These are phyloP conservation scores for Pyricularia sp. DNA, from an alignment of 2,329 filamentous ascomycete species.

Conservation along the genomic window DNA sequence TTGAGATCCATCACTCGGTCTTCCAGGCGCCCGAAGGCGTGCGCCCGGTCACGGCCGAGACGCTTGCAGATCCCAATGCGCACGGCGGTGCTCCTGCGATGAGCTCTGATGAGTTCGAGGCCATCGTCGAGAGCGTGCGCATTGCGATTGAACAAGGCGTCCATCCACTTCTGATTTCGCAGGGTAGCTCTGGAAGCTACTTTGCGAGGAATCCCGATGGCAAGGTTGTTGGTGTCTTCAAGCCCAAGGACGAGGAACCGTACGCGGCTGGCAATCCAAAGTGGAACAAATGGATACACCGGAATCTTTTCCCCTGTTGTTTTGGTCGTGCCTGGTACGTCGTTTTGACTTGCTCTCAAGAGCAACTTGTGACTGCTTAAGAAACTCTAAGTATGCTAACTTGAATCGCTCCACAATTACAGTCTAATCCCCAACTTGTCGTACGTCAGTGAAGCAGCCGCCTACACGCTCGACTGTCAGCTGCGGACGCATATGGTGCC, in stretches of 20 bases:
- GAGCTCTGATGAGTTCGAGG: conserved; percentile 72
- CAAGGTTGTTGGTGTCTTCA: conserved; percentile 95
- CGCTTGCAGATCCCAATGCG: conserved; percentile 37
- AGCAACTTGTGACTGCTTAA: background rate
- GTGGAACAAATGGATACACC: conserved; percentile 99
- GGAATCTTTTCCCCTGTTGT: conserved; percentile 93
- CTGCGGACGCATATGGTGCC: conserved; percentile 85
- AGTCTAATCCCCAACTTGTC: conserved; percentile 91
- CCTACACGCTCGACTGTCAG: conserved; percentile 86
- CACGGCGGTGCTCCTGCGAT: conserved; percentile 27
- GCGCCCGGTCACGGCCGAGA: conserved; percentile 63
- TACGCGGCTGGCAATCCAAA: conserved; percentile 96
- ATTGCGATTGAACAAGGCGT: conserved; percentile 79
- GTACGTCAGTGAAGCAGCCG: conserved; percentile 94
- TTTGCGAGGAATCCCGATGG: conserved; percentile 86
- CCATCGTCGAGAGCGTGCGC: conserved; percentile 79
- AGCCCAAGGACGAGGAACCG: conserved; percentile 97
- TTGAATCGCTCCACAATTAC: conserved; percentile 5
- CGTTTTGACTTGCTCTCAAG: background rate
- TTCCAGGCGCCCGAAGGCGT: conserved; percentile 88
- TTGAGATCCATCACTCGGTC: conserved; percentile 95
- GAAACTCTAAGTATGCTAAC: background rate
- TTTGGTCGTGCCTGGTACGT: conserved; percentile 78
- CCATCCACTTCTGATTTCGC: conserved; percentile 90
- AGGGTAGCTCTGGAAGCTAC: conserved; percentile 95